Evolutionary conservation across 345 rosid genomes (phyloP).

Genomic region (Xanthoceras sorbifolium): DNA sequence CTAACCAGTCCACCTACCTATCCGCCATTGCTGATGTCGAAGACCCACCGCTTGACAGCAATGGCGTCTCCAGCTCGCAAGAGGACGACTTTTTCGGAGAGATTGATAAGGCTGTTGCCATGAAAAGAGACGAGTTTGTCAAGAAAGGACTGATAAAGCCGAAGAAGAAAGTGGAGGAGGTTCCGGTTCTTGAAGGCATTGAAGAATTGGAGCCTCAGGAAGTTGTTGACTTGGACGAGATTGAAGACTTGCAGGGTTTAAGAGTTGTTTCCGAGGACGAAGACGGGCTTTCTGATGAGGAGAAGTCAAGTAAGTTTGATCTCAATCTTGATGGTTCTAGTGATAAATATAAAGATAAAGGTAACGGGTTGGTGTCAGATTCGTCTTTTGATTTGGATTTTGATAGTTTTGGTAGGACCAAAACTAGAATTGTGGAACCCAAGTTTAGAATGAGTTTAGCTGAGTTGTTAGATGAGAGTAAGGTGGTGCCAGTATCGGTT

Average conservation of each 20-base stretch:
- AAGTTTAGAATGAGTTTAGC: conserved; percentile 77
- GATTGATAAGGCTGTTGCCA: conserved; percentile 77
- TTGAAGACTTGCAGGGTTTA: conserved; percentile 61
- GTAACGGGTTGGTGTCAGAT: conserved; percentile 34
- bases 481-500: conserved; percentile 85
- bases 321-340: conserved; percentile 31
- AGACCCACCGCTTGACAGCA: conserved; percentile 44
- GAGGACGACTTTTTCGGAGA: conserved; percentile 82
- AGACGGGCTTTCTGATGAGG: conserved; percentile 34
- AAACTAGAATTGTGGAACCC: conserved; percentile 68
- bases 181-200: conserved; percentile 29
- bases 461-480: conserved; percentile 91
- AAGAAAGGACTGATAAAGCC: conserved; percentile 66
- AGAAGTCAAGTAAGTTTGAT: conserved; percentile 29
- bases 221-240: conserved; percentile 81
- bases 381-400: conserved; percentile 74
- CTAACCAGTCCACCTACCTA: conserved; percentile 66
- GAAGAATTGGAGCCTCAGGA: conserved; percentile 79
- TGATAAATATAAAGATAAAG: conserved; percentile 30
- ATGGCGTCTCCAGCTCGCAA: neutral
- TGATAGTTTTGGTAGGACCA: conserved; percentile 61
- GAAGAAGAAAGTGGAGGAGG: conserved; percentile 34
- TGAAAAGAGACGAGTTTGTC: conserved; percentile 76
- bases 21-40: conserved; percentile 79
- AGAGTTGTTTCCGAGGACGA: conserved; percentile 46